Percentiles rank a stretch among this genome's conserved stretches.
Conservation (phyloP, 176 grass and related monocot species). For the Urochloa ruziziensis region DNA sequence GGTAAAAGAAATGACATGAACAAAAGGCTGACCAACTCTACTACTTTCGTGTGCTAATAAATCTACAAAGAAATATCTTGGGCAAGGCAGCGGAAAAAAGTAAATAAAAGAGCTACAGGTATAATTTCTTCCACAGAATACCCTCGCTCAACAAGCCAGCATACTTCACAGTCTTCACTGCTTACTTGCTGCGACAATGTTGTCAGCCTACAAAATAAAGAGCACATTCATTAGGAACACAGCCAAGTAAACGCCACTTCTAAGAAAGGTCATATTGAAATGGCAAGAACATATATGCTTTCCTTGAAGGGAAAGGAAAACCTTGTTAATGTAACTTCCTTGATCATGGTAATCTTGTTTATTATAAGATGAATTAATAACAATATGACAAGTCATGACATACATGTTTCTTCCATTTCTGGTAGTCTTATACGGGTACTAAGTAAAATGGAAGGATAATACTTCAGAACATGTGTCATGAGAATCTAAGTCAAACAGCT, state of each 20-base stretch:
- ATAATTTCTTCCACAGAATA: background rate
- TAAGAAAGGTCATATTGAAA: background rate
- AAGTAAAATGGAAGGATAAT: background rate
- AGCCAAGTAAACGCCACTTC: too few relatives aligned
- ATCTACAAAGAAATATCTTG: slow-evolving; percentile 21
- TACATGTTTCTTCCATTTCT: background rate
- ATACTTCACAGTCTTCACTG: slow-evolving; percentile 18
- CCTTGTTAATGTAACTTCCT: background rate
- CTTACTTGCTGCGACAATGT: slow-evolving; percentile 48
- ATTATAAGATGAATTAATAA: background rate
- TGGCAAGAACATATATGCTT: background rate
- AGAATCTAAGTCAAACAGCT: background rate
- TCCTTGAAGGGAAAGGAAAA: background rate
- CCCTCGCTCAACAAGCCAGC: background rate
- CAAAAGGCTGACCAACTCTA: too few relatives aligned
- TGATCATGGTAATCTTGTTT: background rate
- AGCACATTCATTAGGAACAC: background rate
- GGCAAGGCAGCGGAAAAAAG: background rate
- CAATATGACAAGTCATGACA: background rate
- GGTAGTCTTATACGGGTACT: background rate
- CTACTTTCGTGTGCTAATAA: too few relatives aligned
- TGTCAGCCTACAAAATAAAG: slow-evolving; percentile 55
- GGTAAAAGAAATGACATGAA: too few relatives aligned
- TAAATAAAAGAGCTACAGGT: slow-evolving; percentile 12
- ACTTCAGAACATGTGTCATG: background rate